Evolutionary conservation across 176 grass and related monocot genomes (phyloP), one percentile per base, ranked within the genome.

Genomic region (bread wheat (Triticum aestivum)): DNA sequence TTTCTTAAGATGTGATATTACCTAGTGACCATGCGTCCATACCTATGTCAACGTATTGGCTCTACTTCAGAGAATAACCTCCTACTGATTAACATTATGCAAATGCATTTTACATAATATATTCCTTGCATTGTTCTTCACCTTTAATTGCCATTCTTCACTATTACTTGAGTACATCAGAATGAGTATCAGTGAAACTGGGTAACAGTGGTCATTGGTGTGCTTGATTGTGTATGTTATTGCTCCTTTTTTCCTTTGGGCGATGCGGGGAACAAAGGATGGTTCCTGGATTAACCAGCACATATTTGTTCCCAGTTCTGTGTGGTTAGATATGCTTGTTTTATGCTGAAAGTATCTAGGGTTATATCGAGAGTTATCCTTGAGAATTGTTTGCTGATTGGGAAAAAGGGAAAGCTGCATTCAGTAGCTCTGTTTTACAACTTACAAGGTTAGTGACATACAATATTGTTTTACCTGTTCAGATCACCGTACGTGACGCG

Each of bases 401-500:
- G 14, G 5, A 6, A 73, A 58, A 10, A 18, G 47, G 34, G 52
- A 11, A 42, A 61, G 20, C 18, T 18, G 17, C 7, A 6, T 30
- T 63, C 56, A 86, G 42, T 64, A 69, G 18, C 37, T 61, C 18
- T 33, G 38, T 12, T 69, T 14, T 66, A 75, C 27, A 80, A 47
- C 61, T 87, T 87, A 51, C 37, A 34, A 69, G 27, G 14, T 59
- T 49, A 83, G 33, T 87, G 29, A 61, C 70, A 15, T 30, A 8
- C 27, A 80, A 6, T 59, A 32, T 66, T 92, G 30, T 90, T 61
- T 90, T 75, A 79, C 62, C 75, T 84, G 52, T 87, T 73, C 69
- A 98, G 96, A 98, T 98, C 82, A 96, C 59, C 12, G 93, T 98
- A 69, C 92, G 96, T 82, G 93, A 98, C 64, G 96, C 93, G 11